phyloP scores from a whole-genome alignment of 2,329 filamentous ascomycete genomes.

The Coleophoma crateriformis region DNA sequence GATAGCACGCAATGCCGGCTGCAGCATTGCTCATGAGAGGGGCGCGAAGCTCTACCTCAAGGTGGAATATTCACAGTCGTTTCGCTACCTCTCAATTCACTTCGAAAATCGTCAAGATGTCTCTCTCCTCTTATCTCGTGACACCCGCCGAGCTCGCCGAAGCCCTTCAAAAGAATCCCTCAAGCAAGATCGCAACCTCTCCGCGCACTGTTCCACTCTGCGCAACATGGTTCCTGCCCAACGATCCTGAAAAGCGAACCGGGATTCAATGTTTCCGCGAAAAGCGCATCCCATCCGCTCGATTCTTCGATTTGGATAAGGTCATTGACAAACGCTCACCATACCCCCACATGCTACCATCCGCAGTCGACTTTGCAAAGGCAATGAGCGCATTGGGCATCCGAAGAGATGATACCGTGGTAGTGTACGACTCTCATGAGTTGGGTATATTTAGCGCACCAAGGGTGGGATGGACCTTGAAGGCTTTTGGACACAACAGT shows the following conservation, averaged over 20 bases:
- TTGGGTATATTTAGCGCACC: constrained; percentile 92
- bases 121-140: constrained; percentile 78
- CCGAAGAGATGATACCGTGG: constrained; percentile 77
- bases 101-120: constrained; percentile 23
- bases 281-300: constrained; percentile 79
- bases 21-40: constrained; percentile 15
- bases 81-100: constrained; percentile 9
- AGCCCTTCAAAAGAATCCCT: constrained; percentile 76
- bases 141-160: constrained; percentile 76
- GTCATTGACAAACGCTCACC: constrained; percentile 82
- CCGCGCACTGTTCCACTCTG: constrained; percentile 85
- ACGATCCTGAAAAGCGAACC: constrained; percentile 63
- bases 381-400: constrained; percentile 90
- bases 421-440: constrained; percentile 91
- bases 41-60: constrained; percentile 8
- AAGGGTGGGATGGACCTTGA: constrained; percentile 88
- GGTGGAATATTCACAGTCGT: constrained; percentile 7
- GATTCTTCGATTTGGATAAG: constrained; percentile 94
- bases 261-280: constrained; percentile 78
- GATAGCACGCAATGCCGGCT: constrained; percentile 22
- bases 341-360: constrained; percentile 96
- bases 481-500: constrained; percentile 79
- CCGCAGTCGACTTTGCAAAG: constrained; percentile 70
- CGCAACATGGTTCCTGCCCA: constrained; percentile 94
- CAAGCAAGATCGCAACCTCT: constrained; percentile 72